Base-by-base conservation (phyloP, 1,284 basidiomycete genomes). In the Ceratobasidium sp. region DNA sequence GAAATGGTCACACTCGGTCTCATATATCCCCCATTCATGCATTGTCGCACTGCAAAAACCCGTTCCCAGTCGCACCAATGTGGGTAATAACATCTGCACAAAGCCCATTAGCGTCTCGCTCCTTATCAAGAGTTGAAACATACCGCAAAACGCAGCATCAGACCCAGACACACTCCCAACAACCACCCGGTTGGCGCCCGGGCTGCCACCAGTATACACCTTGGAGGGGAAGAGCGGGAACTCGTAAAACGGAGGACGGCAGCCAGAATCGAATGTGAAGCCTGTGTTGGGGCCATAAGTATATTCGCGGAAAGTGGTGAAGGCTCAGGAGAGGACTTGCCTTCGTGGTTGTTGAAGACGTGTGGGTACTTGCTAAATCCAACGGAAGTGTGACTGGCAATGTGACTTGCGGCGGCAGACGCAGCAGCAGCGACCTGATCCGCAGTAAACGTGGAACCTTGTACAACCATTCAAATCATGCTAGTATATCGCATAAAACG, bases 1-100 rank as follows among this genome's bases (percentile, higher is more conserved):
- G 43, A 16, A 46, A n/a, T n/a, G 14, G 34, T 34, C 34, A 34
- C 34, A 2, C 34, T 34, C 34, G 34, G 8, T 3, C 2, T 3
- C 34, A 34, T 34, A 34, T 34, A 34, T 34, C 34, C 43, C 43
- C 14, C 43, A 64, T 31, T 59, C 56, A 69, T 6, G 54, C 41
- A 37, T 59, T 69, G 69, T 61, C 58, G 56, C 69, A 72, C 58
- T 72, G 69, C 1, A 72, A 43, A 46, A 72, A 72, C 56, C 59
- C 59, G 46, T 62, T 72, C 16, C 69, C 56, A 13, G 41, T 61
- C 29, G 69, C 69, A 29, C 58, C 69, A 8, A 24, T 34, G 31
- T 72, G 69, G 49, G 69, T 72, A 24, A 72, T 27, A 59, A 72
- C 69, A 27, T 51, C 69, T 72, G 29, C 19, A 22, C 9, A 0